Percentiles rank a stretch among this genome's conserved stretches.
Evolutionary conservation across 345 rosid species (phyloP).

Genomic region (Angophora floribunda): DNA sequence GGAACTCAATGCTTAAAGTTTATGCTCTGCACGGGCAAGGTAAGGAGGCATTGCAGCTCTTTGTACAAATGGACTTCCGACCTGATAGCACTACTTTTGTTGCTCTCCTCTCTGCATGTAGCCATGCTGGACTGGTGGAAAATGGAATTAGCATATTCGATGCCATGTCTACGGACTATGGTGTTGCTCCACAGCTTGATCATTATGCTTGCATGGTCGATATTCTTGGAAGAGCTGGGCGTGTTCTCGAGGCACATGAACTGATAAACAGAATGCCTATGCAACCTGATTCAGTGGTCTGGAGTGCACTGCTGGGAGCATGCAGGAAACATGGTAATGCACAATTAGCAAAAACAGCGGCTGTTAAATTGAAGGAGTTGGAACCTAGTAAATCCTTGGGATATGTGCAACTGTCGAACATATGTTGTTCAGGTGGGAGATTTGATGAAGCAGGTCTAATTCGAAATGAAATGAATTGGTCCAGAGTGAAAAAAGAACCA

Average conservation of each 20-base stretch:
- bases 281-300: conserved; percentile 72
- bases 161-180: conserved; percentile 40
- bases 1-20: conserved; percentile 91
- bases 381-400: conserved; percentile 58
- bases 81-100: conserved; percentile 79
- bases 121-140: conserved; percentile 80
- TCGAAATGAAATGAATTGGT: conserved; percentile 53
- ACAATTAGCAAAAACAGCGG: conserved; percentile 49
- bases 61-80: conserved; percentile 38
- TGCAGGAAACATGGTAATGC: conserved; percentile 77
- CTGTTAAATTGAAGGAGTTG: conserved; percentile 47
- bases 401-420: conserved; percentile 77
- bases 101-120: conserved; percentile 75
- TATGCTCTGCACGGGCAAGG: conserved; percentile 75
- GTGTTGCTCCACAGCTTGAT: conserved; percentile 52
- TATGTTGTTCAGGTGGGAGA: conserved; percentile 60
- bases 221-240: conserved; percentile 79
- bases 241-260: conserved; percentile 47
- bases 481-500: conserved; percentile 67
- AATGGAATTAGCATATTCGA: conserved; percentile 56
- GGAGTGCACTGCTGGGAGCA: conserved; percentile 81
- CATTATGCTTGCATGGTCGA: conserved; percentile 87
- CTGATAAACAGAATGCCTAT: conserved; percentile 61
- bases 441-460: conserved; percentile 52
- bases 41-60: conserved; percentile 51